Percentiles rank a stretch among this genome's conserved stretches.
These are phyloP conservation scores for Candida caryicola DNA, from an alignment of 805 yeast species.

Conservation along the genomic window DNA sequence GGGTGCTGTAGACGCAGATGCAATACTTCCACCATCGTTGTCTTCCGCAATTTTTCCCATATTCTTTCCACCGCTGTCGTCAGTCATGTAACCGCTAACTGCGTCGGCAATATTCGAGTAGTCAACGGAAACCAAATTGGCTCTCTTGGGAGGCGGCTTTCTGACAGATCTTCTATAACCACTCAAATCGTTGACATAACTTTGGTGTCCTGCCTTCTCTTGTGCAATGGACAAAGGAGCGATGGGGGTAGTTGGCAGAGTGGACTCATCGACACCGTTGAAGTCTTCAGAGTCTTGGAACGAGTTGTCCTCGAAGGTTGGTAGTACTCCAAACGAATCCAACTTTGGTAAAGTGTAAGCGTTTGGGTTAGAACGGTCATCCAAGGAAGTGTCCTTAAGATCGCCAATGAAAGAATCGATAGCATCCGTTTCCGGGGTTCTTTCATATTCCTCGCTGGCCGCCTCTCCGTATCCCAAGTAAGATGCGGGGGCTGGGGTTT, in stretches of 20 bases:
- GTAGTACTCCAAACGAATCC: constrained; percentile 23
- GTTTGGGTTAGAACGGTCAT: background rate
- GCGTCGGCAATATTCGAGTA: constrained; percentile 32
- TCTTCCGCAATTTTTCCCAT: constrained; percentile 3
- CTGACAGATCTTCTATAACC: constrained; percentile 34
- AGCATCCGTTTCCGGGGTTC: constrained; percentile 10
- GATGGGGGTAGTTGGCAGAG: constrained; percentile 19
- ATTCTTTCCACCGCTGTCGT: constrained; percentile 10
- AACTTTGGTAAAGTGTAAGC: constrained; percentile 18
- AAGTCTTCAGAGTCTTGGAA: constrained; percentile 8
- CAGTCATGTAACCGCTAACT: constrained; percentile 27
- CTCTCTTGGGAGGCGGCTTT: constrained; percentile 32
- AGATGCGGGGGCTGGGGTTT: background rate
- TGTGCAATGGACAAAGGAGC: constrained; percentile 23
- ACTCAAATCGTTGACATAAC: constrained; percentile 19
- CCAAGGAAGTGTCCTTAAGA: constrained; percentile 20
- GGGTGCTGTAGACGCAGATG: background rate
- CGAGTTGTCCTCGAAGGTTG: constrained; percentile 25
- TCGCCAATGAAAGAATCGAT: constrained; percentile 40
- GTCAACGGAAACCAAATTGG: constrained; percentile 24
- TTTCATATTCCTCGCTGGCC: background rate
- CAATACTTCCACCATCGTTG: constrained; percentile 1
- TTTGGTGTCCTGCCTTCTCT: constrained; percentile 22
- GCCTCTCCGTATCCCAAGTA: background rate
- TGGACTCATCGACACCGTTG: background rate